Base-by-base conservation (phyloP, 2,329 filamentous ascomycete genomes). In the Ophiostoma triangulosporum region DNA sequence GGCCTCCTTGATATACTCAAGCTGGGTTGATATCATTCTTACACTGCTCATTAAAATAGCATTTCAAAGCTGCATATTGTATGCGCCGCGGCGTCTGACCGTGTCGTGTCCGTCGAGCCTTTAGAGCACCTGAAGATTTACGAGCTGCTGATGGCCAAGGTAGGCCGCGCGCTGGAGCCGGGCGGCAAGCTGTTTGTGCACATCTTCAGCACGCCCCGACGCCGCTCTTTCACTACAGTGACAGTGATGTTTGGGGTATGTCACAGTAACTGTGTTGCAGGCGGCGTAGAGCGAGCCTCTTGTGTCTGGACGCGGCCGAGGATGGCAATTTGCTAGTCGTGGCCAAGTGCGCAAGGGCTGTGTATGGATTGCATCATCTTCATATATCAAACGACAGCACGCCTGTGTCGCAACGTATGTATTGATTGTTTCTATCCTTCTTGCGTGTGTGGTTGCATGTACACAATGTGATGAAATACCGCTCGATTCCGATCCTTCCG, bases 71-170 rank as follows among this genome's bases (percentile, higher is more conserved):
- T 45, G 9, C 20, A 26, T 40, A 8, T 27, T 46, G 33, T 14
- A 46, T 29, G 40, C 40, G 15, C 68, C 9, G 69, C 69, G 26
- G 68, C 64, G 5, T 86, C 79, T 60, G 83, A 86, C 63, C 73
- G 83, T 12, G 78, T 86, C 1, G 70, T 86, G 15, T 81, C 78
- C 7, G 82, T 86, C 57, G 83, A 77, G 73, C 71, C 86, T 12
- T 86, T 87, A 62, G 83, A 86, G 64, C 83, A 86, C 65, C 86
- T 86, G 82, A 86, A 86, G 64, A 86, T 86, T 65, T 86, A 86
- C 65, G 75, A 82, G 57, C 68, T 79, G 12, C 73, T 86, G 24
- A 76, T 86, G 68, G 73, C 74, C 43, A 86, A 86, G 64, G 68
- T 86, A 15, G 63, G 72, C 3, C 69, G 73, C 29, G 73, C 80